Conservation (phyloP, 192 early-diverging fungal genomes). For the Coemansia sp. region DNA sequence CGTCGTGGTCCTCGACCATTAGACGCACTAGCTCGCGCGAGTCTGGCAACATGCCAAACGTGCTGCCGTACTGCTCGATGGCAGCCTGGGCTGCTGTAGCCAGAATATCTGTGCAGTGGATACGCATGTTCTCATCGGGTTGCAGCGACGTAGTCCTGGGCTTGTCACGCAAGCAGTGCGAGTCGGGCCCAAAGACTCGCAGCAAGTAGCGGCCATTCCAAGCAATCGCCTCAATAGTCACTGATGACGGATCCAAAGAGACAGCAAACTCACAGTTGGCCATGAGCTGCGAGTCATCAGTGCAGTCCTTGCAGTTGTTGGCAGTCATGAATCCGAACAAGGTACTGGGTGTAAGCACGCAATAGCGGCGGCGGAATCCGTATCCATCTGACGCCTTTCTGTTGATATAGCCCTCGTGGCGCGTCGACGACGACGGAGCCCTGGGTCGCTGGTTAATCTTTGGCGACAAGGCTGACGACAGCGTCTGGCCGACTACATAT, state of each 20-base stretch:
- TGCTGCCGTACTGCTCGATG: conserved; percentile 55
- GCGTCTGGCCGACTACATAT: conserved; percentile 12
- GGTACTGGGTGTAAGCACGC: conserved; percentile 33
- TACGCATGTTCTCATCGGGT: conserved; percentile 24
- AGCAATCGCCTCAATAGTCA: conserved; percentile 51
- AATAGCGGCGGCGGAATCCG: conserved; percentile 57
- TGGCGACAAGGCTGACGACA: conserved; percentile 26
- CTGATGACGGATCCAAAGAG: conserved; percentile 35
- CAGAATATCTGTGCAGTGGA: conserved; percentile 53
- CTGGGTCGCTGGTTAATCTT: conserved; percentile 33
- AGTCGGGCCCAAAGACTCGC: conserved; percentile 48
- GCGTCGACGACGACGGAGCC: conserved; percentile 24
- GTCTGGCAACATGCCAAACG: conserved; percentile 50
- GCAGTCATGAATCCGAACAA: conserved; percentile 49
- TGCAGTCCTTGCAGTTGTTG: conserved; percentile 32
- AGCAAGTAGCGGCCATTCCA: conserved; percentile 55
- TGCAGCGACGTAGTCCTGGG: conserved; percentile 41
- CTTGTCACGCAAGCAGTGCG: conserved; percentile 41
- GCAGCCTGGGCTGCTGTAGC: conserved; percentile 51
- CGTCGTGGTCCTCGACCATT: conserved; percentile 54
- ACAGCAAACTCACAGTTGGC: conserved; percentile 48
- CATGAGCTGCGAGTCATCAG: conserved; percentile 23
- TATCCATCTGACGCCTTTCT: conserved; percentile 51
- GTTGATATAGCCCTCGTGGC: conserved; percentile 54
- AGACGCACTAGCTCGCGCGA: conserved; percentile 49